phyloP scores from a whole-genome alignment of 768 basidiomycete genomes.

The Tremella yokohamensis region DNA sequence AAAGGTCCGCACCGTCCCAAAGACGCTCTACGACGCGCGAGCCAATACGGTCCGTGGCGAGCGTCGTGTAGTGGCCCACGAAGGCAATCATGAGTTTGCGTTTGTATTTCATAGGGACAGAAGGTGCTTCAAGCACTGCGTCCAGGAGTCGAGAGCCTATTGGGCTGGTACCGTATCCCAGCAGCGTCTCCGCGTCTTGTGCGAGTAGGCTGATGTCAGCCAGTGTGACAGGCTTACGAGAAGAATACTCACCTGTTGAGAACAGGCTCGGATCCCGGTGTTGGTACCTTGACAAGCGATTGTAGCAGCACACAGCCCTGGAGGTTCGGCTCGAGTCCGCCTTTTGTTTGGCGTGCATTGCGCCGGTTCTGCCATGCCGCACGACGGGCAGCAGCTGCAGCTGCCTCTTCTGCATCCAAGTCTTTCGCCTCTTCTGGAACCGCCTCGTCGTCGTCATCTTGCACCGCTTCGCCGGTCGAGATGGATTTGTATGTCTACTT shows the following conservation, averaged over 20 bases:
- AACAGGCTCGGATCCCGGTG: constrained; percentile 66
- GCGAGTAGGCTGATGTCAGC: constrained; percentile 57
- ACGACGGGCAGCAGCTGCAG: constrained; percentile 38
- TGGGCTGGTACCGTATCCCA: constrained; percentile 60
- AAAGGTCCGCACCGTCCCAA: constrained; percentile 87
- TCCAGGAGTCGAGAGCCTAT: constrained; percentile 78
- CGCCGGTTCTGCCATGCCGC: constrained; percentile 45
- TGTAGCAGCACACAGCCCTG: constrained; percentile 86
- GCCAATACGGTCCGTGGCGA: constrained; percentile 87
- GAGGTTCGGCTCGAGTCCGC: constrained; percentile 63
- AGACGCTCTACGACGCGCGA: constrained; percentile 85
- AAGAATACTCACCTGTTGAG: constrained; percentile 61
- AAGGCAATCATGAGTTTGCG: constrained; percentile 70
- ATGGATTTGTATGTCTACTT: constrained; percentile 42
- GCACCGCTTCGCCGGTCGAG: constrained; percentile 22
- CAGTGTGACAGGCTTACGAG: not conserved
- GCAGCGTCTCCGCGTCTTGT: constrained; percentile 63
- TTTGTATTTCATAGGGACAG: constrained; percentile 63
- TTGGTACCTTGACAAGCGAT: constrained; percentile 66
- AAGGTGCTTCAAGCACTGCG: constrained; percentile 63
- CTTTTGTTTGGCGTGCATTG: constrained; percentile 31
- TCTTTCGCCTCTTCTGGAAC: constrained; percentile 26
- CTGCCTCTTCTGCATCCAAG: constrained; percentile 38
- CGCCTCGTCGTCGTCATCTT: constrained; percentile 18
- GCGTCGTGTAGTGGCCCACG: constrained; percentile 70